Evolutionary conservation across 352 stramenopile genomes (phyloP).

Genomic region (Phytopythium vexans): DNA sequence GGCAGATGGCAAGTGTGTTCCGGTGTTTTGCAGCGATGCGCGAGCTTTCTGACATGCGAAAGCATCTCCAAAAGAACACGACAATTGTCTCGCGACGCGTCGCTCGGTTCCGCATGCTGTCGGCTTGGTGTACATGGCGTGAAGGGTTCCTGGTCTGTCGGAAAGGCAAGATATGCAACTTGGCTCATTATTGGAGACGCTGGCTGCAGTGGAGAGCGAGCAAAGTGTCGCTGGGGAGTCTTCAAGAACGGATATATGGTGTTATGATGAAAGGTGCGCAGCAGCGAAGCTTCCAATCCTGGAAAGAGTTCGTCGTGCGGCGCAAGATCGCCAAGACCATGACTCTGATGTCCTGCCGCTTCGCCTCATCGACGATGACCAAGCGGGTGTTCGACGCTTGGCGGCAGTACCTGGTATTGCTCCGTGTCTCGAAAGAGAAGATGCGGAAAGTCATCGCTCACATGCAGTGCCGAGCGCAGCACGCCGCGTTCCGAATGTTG

Average conservation of each 20-base stretch:
- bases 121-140: slow-evolving; percentile 32
- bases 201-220: slow-evolving; percentile 16
- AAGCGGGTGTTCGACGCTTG: slow-evolving; percentile 20
- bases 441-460: slow-evolving; percentile 21
- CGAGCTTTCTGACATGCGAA: background rate
- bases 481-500: slow-evolving; percentile 17
- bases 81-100: background rate
- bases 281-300: slow-evolving; percentile 13
- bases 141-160: slow-evolving; percentile 30
- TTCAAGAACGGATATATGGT: slow-evolving; percentile 21
- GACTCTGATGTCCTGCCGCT: slow-evolving; percentile 20
- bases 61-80: background rate
- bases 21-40: slow-evolving; percentile 23
- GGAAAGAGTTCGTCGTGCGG: slow-evolving; percentile 23
- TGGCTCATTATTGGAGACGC: slow-evolving; percentile 17
- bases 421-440: slow-evolving; percentile 9
- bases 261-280: slow-evolving; percentile 14
- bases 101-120: slow-evolving; percentile 6
- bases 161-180: slow-evolving; percentile 8
- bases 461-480: slow-evolving; percentile 20
- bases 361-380: slow-evolving; percentile 12
- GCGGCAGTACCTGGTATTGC: slow-evolving; percentile 10
- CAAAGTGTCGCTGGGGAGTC: slow-evolving; percentile 10
- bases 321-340: slow-evolving; percentile 29
- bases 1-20: slow-evolving; percentile 34